Base-by-base conservation (phyloP, 306 rosid genomes). In the Ormosia emarginata region DNA sequence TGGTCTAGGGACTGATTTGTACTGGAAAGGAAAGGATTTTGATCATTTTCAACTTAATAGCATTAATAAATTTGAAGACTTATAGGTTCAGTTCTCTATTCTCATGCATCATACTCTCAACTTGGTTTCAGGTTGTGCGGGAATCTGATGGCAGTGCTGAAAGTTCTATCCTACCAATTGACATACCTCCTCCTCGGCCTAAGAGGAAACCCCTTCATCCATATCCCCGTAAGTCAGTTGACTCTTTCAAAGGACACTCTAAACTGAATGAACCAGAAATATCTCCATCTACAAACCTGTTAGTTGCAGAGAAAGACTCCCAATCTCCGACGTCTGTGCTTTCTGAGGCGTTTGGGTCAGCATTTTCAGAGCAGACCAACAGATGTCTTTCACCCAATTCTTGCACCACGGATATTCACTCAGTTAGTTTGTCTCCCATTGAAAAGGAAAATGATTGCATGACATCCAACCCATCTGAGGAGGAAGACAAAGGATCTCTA, bases 151-250 rank as follows among this genome's bases (percentile, higher is more conserved):
- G 85, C 52, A 81, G 75, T 73, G 86, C 77, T 34, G 99, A 92
- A 78, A 89, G 74, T 80, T 79, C 91, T 39, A 74, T 87, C 36
- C 91, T 79, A 56, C 94, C 94, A 74, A 84, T 87, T 77, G 91
- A 88, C 78, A 95, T 95, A 81, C 99, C 98, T 79, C 99, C 98
- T 73, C 99, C 99, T 24, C 92, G 99, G 76, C 99, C 99, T 0
- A 95, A 95, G 88, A 86, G 94, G 83, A 95, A 93, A 73, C 99
- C 99, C 2, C 79, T 89, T 77, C 99, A 91, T 87, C 99, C 99
- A 73, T 95, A 95, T 81, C 99, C 99, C 53, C 97, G 97, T 2
- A 95, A 95, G 81, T 88, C 85, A 8, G 85, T 46, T 0, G 88
- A 88, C 49, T 75, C 87, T 44, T 67, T 78, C 11, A 89, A 80